These are phyloP conservation scores for Kodamaea arcana DNA, from an alignment of 1,139 yeast genomes.

Conservation along the genomic window DNA sequence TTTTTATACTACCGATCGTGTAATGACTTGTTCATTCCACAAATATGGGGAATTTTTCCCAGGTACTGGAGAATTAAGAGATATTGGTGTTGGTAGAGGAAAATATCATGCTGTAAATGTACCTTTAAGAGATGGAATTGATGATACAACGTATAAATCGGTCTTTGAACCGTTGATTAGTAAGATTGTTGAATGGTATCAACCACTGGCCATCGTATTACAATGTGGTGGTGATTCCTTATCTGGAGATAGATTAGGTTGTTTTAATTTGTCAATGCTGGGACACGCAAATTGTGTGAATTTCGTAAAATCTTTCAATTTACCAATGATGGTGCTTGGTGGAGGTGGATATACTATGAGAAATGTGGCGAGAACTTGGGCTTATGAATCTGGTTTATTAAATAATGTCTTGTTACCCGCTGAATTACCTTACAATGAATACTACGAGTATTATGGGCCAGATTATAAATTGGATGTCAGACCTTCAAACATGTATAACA, in stretches of 20 bases:
- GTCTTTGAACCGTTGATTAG: slow-evolving; percentile 83
- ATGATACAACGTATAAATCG: slow-evolving; percentile 80
- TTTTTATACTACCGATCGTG: slow-evolving; percentile 91
- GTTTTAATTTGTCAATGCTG: slow-evolving; percentile 84
- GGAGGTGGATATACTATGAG: slow-evolving; percentile 99
- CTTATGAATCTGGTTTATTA: slow-evolving; percentile 85
- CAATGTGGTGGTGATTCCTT: slow-evolving; percentile 94
- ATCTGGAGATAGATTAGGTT: slow-evolving; percentile 87
- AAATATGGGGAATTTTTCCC: slow-evolving; percentile 97
- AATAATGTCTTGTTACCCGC: slow-evolving; percentile 74
- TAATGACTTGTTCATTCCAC: slow-evolving; percentile 96
- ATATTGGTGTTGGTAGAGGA: slow-evolving; percentile 86
- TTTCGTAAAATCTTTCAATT: slow-evolving; percentile 78
- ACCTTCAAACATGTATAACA: slow-evolving; percentile 95
- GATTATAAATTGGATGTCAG: slow-evolving; percentile 91
- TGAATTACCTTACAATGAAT: slow-evolving; percentile 92
- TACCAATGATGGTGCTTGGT: slow-evolving; percentile 89
- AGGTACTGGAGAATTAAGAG: slow-evolving; percentile 90
- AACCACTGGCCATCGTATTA: slow-evolving; percentile 86
- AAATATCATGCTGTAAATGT: slow-evolving; percentile 83
- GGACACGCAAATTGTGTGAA: slow-evolving; percentile 97
- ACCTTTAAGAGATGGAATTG: slow-evolving; percentile 89
- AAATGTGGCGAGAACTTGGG: slow-evolving; percentile 95
- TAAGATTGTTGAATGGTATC: slow-evolving; percentile 87
- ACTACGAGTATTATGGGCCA: slow-evolving; percentile 95